Evolutionary conservation across 768 basidiomycete species (phyloP).

Genomic region (Chalciporus piperatus): DNA sequence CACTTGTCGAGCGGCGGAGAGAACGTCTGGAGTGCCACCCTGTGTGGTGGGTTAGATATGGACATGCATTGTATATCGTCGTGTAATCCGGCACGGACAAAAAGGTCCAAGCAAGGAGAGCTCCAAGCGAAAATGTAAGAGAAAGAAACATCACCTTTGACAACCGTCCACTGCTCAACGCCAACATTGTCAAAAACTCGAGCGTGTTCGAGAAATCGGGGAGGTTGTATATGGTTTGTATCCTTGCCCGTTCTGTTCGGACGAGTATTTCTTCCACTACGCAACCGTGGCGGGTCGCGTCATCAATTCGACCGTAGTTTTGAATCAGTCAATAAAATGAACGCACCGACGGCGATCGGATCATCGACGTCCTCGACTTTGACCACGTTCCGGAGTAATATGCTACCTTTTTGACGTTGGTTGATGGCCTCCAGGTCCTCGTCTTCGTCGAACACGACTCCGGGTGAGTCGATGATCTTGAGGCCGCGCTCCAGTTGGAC

Average conservation of each 20-base stretch:
- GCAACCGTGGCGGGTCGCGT: no score
- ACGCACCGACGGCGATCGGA: slow-evolving; percentile 80
- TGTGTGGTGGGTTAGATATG: slow-evolving; percentile 22
- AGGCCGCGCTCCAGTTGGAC: slow-evolving; percentile 91
- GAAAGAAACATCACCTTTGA: slow-evolving; percentile 55
- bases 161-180: slow-evolving; percentile 77
- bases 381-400: slow-evolving; percentile 84
- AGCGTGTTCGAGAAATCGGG: slow-evolving; percentile 69
- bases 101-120: not conserved
- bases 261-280: no score
- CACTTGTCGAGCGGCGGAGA: slow-evolving; percentile 76
- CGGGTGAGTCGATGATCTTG: slow-evolving; percentile 92
- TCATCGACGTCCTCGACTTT: slow-evolving; percentile 91
- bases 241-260: no score
- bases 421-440: slow-evolving; percentile 44
- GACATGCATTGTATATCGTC: no score
- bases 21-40: slow-evolving; percentile 91
- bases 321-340: no score
- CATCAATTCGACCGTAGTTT: no score
- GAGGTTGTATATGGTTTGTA: slow-evolving; percentile 73
- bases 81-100: no score
- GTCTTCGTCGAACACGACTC: slow-evolving; percentile 90
- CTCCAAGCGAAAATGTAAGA: not conserved
- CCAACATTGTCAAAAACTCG: slow-evolving; percentile 89
- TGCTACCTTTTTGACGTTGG: slow-evolving; percentile 49